Base-by-base conservation (phyloP, 2,329 filamentous ascomycete genomes). In the Phaeosphaeria sp. region DNA sequence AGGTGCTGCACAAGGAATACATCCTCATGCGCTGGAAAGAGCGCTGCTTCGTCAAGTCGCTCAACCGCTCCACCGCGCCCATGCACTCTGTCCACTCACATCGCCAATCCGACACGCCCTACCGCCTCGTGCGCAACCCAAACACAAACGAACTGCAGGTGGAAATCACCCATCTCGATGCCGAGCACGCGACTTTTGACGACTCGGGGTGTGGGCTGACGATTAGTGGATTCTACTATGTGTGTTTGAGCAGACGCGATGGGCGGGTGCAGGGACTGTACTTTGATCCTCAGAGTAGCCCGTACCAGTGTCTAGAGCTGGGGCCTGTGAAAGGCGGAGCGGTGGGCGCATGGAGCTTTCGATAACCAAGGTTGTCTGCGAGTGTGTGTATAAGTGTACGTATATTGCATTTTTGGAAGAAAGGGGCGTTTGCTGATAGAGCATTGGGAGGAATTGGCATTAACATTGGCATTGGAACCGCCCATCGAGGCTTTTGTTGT, bases 1-100 rank as follows among this genome's bases (percentile, higher is more conserved):
- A 72, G 10, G 70, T 72, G 6, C 67, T 84, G 17, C 73, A 72
- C 46, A 68, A 78, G 27, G 78, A 84, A n/a, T 85, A 82, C 77
- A 77, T 85, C 22, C 78, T 85, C 47, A 85, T 85, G 83, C 78
- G 83, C 25, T 85, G 83, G 83, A 85, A 85, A 68, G 83, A 83
- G 68, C 76, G 78, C 15, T 83, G 81, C 63, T 83, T 83, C 58
- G 78, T 83, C 42, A 76, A 74, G 50, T 68, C 67, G 4, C 63
- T 75, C 10, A 66, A 68, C 25, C 54, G 58, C 20, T 63, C 60
- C 22, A 68, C 60, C 39, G 49, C 63, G 39, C 62, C 64, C 17
- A 46, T 63, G 33, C 59, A 59, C n/a, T 56, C 69, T 6, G 13
- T 22, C 50, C 27, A 39, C 60, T 20, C 30, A 54, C 48, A 60